These are phyloP conservation scores for Lanmaoa rubissima DNA, from an alignment of 768 basidiomycete species.

Conservation along the genomic window DNA sequence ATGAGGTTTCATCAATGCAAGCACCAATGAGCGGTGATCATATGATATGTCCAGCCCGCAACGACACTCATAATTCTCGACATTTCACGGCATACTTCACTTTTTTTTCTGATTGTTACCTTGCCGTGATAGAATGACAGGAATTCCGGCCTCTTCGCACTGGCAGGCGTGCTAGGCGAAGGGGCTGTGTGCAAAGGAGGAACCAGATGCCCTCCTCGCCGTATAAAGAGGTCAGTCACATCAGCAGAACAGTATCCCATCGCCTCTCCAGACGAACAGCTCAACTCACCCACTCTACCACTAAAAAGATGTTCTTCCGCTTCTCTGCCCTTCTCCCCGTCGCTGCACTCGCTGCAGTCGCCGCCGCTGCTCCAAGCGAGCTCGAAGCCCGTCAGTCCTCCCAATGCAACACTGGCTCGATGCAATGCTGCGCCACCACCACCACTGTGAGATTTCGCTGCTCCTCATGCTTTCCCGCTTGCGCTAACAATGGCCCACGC, in stretches of 20 bases:
- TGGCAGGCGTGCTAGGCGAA: neutral
- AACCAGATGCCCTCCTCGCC: too few relatives aligned
- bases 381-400: neutral
- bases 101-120: neutral
- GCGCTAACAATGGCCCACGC: neutral
- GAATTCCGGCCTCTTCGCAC: neutral
- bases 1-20: too few relatives aligned
- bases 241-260: neutral
- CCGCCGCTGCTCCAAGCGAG: conserved; percentile 4
- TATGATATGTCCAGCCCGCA: neutral
- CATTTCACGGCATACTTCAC: neutral
- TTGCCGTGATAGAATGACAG: neutral
- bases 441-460: neutral
- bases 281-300: neutral
- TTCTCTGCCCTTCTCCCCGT: conserved; percentile 6
- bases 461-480: too few relatives aligned
- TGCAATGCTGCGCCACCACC: conserved; percentile 10
- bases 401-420: conserved; percentile 11
- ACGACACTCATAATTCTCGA: neutral
- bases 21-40: neutral
- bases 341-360: conserved; percentile 9
- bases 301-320: conserved; percentile 8
- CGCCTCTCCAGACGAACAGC: neutral
- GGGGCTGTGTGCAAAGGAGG: neutral
- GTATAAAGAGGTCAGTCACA: conserved; percentile 13